Evolutionary conservation across 1,284 basidiomycete genomes (phyloP).

Genomic region (Boletus sp.): DNA sequence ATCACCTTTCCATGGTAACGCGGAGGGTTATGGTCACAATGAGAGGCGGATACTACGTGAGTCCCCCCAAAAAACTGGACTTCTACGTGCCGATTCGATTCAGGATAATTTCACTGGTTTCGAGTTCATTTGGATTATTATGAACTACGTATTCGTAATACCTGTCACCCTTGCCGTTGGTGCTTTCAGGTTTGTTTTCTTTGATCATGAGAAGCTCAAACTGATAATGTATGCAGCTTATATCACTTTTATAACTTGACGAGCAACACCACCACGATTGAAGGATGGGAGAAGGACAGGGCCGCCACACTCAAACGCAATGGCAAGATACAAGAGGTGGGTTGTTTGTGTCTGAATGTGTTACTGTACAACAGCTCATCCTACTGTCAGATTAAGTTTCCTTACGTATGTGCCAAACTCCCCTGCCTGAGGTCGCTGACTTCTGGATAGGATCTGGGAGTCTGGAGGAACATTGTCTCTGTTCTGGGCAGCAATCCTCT

Average conservation of each 20-base stretch:
- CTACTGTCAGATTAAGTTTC: slow-evolving; percentile 72
- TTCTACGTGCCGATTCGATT: slow-evolving; percentile 8
- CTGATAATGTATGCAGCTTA: slow-evolving; percentile 43
- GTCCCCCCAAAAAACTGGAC: slow-evolving; percentile 15
- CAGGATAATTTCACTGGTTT: slow-evolving; percentile 66
- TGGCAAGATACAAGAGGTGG: slow-evolving; percentile 81
- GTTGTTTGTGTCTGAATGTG: slow-evolving; percentile 17
- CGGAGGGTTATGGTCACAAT: slow-evolving; percentile 55
- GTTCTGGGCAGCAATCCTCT: slow-evolving; percentile 74
- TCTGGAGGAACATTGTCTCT: slow-evolving; percentile 65
- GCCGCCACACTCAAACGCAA: slow-evolving; percentile 80
- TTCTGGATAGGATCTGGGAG: slow-evolving; percentile 67
- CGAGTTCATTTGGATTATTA: slow-evolving; percentile 80
- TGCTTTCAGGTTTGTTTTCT: slow-evolving; percentile 61
- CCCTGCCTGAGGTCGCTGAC: slow-evolving; percentile 8
- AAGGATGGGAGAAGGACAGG: slow-evolving; percentile 97
- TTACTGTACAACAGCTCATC: slow-evolving; percentile 9
- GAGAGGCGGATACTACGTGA: slow-evolving; percentile 50
- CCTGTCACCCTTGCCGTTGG: slow-evolving; percentile 88
- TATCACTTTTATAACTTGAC: slow-evolving; percentile 86
- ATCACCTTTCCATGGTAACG: slow-evolving; percentile 78
- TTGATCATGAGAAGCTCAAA: neutral
- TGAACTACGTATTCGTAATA: slow-evolving; percentile 83
- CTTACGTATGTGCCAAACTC: slow-evolving; percentile 63
- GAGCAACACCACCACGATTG: slow-evolving; percentile 91